Base-by-base conservation (phyloP, 805 yeast species). In the Sugiyamaella americana region DNA sequence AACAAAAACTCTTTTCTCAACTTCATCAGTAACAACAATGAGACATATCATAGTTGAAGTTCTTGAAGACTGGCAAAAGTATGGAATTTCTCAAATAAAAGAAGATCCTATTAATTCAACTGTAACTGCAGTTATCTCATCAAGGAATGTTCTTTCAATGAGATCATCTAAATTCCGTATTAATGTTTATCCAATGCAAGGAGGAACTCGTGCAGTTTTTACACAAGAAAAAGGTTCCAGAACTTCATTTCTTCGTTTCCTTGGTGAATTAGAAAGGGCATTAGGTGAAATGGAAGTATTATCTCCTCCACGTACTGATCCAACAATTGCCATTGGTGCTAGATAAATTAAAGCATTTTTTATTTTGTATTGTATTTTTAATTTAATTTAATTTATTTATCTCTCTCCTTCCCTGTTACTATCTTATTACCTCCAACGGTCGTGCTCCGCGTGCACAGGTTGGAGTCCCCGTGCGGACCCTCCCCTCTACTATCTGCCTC, bases 11-110 rank as follows among this genome's bases (percentile, higher is more conserved):
- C 50, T 66, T 11, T 52, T 54, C 30, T 58, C 68, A 4, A 47
- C 53, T 5, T 48, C 63, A 44, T 46, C 53, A 13, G 54, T 57
- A 24, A 51, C 54, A 17, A 56, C 58, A 37, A 58, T 67, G 23
- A 55, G 61, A 8, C 58, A 54, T n/a, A 54, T 58, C 10, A 48
- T 67, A 17, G 51, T 60, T 11, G 62, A 56, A 37, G 51, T 64
- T 6, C 52, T 67, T 24, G 54, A 55, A 34, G 65, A 59, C 19
- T 68, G 72, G 72, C 51, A 58, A 43, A 57, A 60, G 46, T 64
- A 64, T 36, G 72, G 72, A 3, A 58, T 68, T 40, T 50, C 64
- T 10, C 49, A 58, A 24, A 49, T 62, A 37, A 47, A 44, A 11
- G 60, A 57, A 43, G 62, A 63, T 23, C 44, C 54, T 11, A 45